A percentile compares a stretch with the other conserved stretches of the same genome.
These are phyloP conservation scores for Nowakowskiella sp. DNA, from an alignment of 192 early-diverging fungal species.

Conservation along the genomic window DNA sequence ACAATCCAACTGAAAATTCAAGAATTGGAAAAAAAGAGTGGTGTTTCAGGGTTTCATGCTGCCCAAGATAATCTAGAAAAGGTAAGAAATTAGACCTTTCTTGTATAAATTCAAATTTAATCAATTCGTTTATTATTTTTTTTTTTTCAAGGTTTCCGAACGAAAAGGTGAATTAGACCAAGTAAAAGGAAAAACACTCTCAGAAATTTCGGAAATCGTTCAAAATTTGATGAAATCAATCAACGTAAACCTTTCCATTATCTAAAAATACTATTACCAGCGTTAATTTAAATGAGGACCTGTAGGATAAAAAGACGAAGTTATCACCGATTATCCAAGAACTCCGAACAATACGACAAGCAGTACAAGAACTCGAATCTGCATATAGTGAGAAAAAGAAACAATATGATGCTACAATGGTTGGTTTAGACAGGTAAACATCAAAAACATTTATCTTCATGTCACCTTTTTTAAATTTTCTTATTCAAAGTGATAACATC, in stretches of 20 bases:
- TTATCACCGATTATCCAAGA: slow-evolving; percentile 49
- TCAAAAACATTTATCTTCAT: neutral
- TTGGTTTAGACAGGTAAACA: slow-evolving; percentile 42
- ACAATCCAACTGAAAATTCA: slow-evolving; percentile 18
- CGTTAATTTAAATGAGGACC: neutral
- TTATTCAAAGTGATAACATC: slow-evolving; percentile 27
- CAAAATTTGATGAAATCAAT: slow-evolving; percentile 37
- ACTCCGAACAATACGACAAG: slow-evolving; percentile 31
- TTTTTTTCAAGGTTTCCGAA: slow-evolving; percentile 53
- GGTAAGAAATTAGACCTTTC: slow-evolving; percentile 1
- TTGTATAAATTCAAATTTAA: neutral
- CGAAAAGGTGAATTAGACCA: slow-evolving; percentile 48
- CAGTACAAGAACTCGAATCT: slow-evolving; percentile 39
- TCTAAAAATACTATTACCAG: neutral
- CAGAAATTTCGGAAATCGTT: slow-evolving; percentile 47
- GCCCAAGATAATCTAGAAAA: slow-evolving; percentile 44
- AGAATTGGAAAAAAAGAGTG: slow-evolving; percentile 30
- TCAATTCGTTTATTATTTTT: no score
- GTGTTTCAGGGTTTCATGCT: slow-evolving; percentile 22
- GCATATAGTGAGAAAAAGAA: slow-evolving; percentile 48
- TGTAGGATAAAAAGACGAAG: slow-evolving; percentile 40
- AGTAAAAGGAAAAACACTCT: slow-evolving; percentile 43
- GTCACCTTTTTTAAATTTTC: slow-evolving; percentile 8
- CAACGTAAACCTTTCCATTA: slow-evolving; percentile 23
- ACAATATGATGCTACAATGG: slow-evolving; percentile 43